A percentile compares a stretch with the other conserved stretches of the same genome.
These are phyloP conservation scores for Fusarium annulatum DNA, from an alignment of 2,329 filamentous ascomycete genomes.

Conservation along the genomic window DNA sequence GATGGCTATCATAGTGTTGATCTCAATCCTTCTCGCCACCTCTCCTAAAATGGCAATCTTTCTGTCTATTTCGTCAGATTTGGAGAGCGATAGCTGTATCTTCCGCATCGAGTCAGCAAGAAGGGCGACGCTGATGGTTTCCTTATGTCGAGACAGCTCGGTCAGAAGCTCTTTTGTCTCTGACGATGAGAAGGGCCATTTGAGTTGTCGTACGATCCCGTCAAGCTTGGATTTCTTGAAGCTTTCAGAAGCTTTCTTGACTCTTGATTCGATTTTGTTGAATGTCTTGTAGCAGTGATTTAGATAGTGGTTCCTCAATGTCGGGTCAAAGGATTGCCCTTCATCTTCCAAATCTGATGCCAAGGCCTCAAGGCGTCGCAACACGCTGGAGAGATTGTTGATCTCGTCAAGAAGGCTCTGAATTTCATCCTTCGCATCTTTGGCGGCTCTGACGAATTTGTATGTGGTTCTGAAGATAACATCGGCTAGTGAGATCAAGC, in stretches of 20 bases:
- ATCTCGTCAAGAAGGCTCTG: neutral
- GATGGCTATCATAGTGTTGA: conserved; percentile 7
- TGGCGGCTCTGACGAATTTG: conserved; percentile 1
- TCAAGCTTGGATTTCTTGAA: neutral
- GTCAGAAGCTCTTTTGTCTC: conserved; percentile 13
- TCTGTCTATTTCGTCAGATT: neutral
- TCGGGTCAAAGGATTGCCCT: neutral
- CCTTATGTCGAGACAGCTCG: conserved; percentile 24
- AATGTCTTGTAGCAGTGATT: neutral
- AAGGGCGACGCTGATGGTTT: conserved; percentile 10
- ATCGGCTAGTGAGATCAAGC: conserved; percentile 1
- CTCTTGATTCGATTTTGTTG: neutral
- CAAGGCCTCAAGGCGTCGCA: neutral
- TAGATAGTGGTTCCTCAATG: neutral
- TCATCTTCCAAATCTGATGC: neutral
- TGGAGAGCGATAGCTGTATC: neutral
- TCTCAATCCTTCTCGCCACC: neutral
- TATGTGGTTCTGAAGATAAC: neutral
- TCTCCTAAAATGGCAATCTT: neutral
- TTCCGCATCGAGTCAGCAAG: conserved; percentile 19
- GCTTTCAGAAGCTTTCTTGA: neutral
- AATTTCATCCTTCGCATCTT: neutral
- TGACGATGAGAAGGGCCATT: conserved; percentile 24
- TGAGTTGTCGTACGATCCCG: neutral
- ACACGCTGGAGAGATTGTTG: neutral